Evolutionary conservation across 202 grass and related monocot species (phyloP).

Genomic region (Panicum hallii): DNA sequence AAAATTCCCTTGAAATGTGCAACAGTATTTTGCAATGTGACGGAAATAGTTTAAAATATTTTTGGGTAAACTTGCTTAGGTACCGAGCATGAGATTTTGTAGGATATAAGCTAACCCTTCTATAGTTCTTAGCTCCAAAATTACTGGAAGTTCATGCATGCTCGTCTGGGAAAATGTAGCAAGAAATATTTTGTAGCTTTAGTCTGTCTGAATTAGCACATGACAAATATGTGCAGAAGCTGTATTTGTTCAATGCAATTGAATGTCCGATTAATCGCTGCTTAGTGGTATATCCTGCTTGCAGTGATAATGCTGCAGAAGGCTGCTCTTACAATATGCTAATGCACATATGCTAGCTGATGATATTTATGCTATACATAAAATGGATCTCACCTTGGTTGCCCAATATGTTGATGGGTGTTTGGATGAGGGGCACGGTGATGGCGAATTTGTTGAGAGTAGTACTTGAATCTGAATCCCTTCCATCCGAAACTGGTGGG

Average conservation of each 20-base stretch:
- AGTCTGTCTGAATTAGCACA: background rate
- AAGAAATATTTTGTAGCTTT: background rate
- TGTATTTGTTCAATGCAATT: background rate
- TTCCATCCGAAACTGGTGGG: background rate
- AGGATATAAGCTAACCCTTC: background rate
- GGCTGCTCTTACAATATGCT: background rate
- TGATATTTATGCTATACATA: background rate
- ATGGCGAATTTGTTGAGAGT: background rate
- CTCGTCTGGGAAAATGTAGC: background rate
- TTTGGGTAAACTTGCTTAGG: background rate
- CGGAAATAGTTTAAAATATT: background rate
- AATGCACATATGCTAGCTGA: background rate
- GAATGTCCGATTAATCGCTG: no score
- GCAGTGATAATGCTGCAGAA: background rate
- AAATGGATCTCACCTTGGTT: background rate
- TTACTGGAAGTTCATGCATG: background rate
- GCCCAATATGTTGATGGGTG: background rate
- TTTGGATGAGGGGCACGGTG: background rate
- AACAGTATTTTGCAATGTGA: background rate
- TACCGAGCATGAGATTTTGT: background rate
- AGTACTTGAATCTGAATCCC: background rate
- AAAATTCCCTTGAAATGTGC: conserved; percentile 20
- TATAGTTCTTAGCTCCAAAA: background rate
- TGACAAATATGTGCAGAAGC: background rate
- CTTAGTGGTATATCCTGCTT: no score